A percentile compares a stretch with the other conserved stretches of the same genome.
Evolutionary conservation across 1,284 basidiomycete species (phyloP).

Genomic region (Tilletia indica): DNA sequence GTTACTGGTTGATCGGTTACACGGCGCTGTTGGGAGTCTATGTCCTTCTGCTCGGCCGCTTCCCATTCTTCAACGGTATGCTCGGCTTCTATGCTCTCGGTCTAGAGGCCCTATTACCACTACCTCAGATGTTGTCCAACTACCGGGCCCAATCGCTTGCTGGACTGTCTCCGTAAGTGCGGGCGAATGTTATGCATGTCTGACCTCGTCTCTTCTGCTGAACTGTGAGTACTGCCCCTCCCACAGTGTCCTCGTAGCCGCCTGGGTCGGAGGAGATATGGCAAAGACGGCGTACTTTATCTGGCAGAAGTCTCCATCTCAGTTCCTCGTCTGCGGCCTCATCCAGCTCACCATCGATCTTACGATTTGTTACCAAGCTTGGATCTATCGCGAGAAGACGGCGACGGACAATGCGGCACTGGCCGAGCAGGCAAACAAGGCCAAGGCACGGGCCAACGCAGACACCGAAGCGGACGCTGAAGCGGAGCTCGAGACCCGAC

Average conservation of each 20-base stretch:
- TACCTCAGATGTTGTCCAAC: slow-evolving; percentile 50
- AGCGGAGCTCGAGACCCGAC: not conserved
- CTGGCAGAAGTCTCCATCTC: slow-evolving; percentile 29
- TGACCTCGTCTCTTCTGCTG: not conserved
- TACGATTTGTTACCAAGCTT: slow-evolving; percentile 49
- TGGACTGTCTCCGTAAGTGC: slow-evolving; percentile 76
- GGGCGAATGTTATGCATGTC: not conserved
- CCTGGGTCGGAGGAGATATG: slow-evolving; percentile 57
- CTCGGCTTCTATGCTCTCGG: slow-evolving; percentile 73
- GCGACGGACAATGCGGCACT: slow-evolving; percentile 29
- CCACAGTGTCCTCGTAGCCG: slow-evolving; percentile 54
- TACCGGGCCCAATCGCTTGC: slow-evolving; percentile 75
- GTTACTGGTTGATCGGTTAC: slow-evolving; percentile 76
- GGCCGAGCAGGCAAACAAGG: slow-evolving; percentile 21
- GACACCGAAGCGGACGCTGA: not conserved
- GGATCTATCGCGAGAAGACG: slow-evolving; percentile 50
- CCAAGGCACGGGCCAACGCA: not conserved
- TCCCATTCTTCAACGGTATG: slow-evolving; percentile 65
- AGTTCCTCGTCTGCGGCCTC: slow-evolving; percentile 38
- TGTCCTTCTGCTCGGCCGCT: slow-evolving; percentile 69
- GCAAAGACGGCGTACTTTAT: slow-evolving; percentile 54
- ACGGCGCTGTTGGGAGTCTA: slow-evolving; percentile 58
- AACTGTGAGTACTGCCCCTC: slow-evolving; percentile 3
- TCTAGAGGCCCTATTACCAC: slow-evolving; percentile 58
- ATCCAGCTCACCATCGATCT: slow-evolving; percentile 55